These are phyloP conservation scores for Claviceps maximensis DNA, from an alignment of 2,329 filamentous ascomycete species.

Conservation along the genomic window DNA sequence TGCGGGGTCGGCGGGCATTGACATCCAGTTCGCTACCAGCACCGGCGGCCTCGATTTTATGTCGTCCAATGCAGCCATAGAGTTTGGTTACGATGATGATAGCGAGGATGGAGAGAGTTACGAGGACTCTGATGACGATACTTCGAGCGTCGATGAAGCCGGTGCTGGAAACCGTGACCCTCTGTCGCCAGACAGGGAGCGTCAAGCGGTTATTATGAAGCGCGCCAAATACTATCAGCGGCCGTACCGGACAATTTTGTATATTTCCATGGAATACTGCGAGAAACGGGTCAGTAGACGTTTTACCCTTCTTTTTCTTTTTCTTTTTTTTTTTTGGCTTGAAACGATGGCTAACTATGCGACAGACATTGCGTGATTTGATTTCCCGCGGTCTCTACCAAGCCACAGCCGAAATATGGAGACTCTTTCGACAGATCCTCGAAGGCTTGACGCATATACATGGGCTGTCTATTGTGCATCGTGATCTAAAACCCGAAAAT, in stretches of 20 bases:
- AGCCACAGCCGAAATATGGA: conserved; percentile 70
- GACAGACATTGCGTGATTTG: conserved; percentile 67
- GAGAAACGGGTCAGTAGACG: conserved; percentile 57
- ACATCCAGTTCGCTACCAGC: conserved; percentile 53
- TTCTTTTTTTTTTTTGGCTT: not conserved
- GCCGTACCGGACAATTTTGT: conserved; percentile 60
- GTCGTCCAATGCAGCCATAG: conserved; percentile 68
- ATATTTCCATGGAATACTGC: conserved; percentile 99
- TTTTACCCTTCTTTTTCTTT: not conserved
- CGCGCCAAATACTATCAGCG: conserved; percentile 31
- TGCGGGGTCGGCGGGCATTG: conserved; percentile 23
- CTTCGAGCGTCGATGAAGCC: conserved; percentile 21
- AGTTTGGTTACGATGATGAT: conserved; percentile 56
- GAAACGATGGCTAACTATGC: not conserved
- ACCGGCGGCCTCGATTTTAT: conserved; percentile 85
- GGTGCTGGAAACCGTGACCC: conserved; percentile 12
- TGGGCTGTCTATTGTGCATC: conserved; percentile 79
- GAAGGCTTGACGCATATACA: conserved; percentile 89
- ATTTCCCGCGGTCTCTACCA: conserved; percentile 65
- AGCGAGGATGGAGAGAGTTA: conserved; percentile 31
- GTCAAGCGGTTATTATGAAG: conserved; percentile 15
- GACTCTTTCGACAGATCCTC: conserved; percentile 78
- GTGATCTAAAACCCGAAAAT: conserved; percentile 94
- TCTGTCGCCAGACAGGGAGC: conserved; percentile 18
- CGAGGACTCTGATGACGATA: conserved; percentile 33